Conservation (phyloP, 2,329 filamentous ascomycete species). For the Trichoderma aggressivum region DNA sequence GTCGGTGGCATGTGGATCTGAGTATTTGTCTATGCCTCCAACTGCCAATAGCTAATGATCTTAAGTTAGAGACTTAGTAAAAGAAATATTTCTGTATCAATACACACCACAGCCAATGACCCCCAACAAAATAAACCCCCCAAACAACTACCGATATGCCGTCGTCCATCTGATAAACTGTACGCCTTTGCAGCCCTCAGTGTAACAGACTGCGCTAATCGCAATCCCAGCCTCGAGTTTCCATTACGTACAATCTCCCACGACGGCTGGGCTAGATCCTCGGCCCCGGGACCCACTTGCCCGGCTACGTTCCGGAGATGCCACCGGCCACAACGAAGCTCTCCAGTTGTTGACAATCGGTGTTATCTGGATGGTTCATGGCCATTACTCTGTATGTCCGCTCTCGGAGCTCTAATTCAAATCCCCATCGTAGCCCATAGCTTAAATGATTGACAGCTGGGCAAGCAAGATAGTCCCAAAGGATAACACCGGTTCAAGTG, state of each 20-base stretch:
- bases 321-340: background rate
- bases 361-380: background rate
- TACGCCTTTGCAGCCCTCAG: background rate
- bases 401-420: background rate
- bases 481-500: background rate
- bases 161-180: background rate
- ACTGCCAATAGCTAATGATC: background rate
- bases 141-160: background rate
- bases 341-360: background rate
- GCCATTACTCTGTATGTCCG: background rate
- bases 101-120: background rate
- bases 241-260: constrained; percentile 7
- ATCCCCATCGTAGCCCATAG: background rate
- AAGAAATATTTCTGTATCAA: background rate
- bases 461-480: background rate
- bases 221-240: background rate
- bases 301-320: background rate
- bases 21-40: too few species aligned
- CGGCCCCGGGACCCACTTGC: background rate
- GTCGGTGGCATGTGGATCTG: background rate
- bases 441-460: background rate
- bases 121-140: background rate
- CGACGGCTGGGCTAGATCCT: constrained; percentile 3
- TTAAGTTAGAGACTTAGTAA: background rate
- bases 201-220: background rate